These are phyloP conservation scores for Papilionanthe hybrid DNA, from an alignment of 116 monocot species.

Conservation along the genomic window DNA sequence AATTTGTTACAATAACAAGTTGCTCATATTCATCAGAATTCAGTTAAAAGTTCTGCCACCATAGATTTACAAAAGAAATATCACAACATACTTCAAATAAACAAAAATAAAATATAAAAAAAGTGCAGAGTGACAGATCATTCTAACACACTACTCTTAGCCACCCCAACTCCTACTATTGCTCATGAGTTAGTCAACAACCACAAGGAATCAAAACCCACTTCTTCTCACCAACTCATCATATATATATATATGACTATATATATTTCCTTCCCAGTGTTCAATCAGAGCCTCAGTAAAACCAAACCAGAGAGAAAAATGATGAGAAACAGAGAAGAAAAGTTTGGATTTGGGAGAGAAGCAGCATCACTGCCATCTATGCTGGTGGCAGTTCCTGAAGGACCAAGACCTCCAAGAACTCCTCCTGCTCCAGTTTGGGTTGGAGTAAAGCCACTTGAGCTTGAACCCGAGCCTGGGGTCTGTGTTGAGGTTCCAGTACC, in stretches of 20 bases:
- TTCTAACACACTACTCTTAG: neutral
- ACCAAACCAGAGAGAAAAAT: neutral
- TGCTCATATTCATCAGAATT: neutral
- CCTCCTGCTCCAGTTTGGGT: constrained; percentile 18
- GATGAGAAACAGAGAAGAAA: neutral
- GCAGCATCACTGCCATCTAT: constrained; percentile 24
- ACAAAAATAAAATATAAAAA: neutral
- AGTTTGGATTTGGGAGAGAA: neutral
- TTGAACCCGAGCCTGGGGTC: neutral
- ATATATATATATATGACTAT: no score
- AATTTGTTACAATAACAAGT: no score
- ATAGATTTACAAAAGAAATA: neutral
- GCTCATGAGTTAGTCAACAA: no score
- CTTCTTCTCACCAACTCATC: no score
- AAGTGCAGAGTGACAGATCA: neutral
- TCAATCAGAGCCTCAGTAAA: constrained; percentile 4
- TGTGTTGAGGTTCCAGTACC: neutral
- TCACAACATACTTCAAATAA: neutral
- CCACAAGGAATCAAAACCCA: no score
- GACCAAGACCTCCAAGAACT: constrained; percentile 33
- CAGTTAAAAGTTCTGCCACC: neutral
- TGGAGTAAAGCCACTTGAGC: constrained; percentile 19
- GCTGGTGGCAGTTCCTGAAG: constrained; percentile 25
- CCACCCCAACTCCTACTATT: neutral
- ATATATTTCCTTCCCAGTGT: neutral